Evolutionary conservation across 1,284 basidiomycete genomes (phyloP).

Genomic region (Hymenochaete sp.): DNA sequence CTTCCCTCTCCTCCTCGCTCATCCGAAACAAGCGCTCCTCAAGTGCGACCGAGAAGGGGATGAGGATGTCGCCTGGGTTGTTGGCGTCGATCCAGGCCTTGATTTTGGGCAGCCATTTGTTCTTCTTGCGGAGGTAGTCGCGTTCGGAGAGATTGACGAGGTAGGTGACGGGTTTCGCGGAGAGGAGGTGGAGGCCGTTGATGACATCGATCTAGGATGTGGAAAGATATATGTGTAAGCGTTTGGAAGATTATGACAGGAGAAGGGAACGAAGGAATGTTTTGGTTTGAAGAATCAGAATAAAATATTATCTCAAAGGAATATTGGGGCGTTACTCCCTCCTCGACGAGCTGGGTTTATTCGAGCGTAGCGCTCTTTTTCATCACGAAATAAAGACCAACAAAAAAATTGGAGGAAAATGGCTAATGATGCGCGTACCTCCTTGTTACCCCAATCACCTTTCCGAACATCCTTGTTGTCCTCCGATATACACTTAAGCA

Average conservation of each 20-base stretch:
- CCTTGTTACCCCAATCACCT: slow-evolving; percentile 92
- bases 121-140: slow-evolving; percentile 97
- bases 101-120: slow-evolving; percentile 99
- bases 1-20: slow-evolving; percentile 64
- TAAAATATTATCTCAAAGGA: slow-evolving; percentile 47
- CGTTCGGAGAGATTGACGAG: slow-evolving; percentile 95
- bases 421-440: slow-evolving; percentile 51
- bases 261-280: neutral
- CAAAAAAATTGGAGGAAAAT: neutral
- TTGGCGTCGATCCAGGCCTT: slow-evolving; percentile 97
- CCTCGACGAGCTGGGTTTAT: slow-evolving; percentile 66
- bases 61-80: slow-evolving; percentile 93
- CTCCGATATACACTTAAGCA: slow-evolving; percentile 71
- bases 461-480: slow-evolving; percentile 93
- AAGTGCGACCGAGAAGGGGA: slow-evolving; percentile 95
- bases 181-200: slow-evolving; percentile 86
- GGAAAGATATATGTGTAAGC: neutral
- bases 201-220: slow-evolving; percentile 84
- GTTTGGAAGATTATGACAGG: neutral
- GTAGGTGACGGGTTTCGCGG: slow-evolving; percentile 97
- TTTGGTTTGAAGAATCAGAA: slow-evolving; percentile 38
- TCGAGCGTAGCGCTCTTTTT: slow-evolving; percentile 73
- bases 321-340: slow-evolving; percentile 61
- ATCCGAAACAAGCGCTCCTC: slow-evolving; percentile 83
- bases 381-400: slow-evolving; percentile 40